Evolutionary conservation across 805 yeast genomes (phyloP).

Genomic region (Lachancea sp.): DNA sequence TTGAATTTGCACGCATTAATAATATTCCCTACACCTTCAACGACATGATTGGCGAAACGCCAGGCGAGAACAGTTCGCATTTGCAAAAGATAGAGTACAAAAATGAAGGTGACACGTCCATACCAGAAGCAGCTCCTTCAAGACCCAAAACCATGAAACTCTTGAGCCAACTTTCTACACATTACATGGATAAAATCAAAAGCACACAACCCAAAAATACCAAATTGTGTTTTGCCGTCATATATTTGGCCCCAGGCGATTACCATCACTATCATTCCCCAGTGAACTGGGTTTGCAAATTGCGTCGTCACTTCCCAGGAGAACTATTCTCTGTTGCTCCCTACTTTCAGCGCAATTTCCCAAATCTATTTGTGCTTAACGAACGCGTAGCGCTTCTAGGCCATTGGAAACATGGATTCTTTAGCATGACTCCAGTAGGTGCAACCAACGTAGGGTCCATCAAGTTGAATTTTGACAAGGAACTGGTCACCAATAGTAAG

Average conservation of each 20-base stretch:
- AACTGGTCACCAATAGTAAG: conserved; percentile 73
- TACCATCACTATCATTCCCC: conserved; percentile 97
- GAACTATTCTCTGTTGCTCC: conserved; percentile 96
- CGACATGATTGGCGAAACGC: conserved; percentile 52
- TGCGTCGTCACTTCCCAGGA: conserved; percentile 93
- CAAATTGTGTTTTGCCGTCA: conserved; percentile 77
- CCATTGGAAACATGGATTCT: conserved; percentile 94
- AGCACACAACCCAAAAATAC: conserved; percentile 38
- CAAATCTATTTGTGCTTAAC: conserved; percentile 81
- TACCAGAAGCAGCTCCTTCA: conserved; percentile 29
- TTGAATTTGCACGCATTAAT: conserved; percentile 70
- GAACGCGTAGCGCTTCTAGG: conserved; percentile 95
- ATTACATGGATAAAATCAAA: conserved; percentile 13
- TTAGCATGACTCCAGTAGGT: conserved; percentile 98
- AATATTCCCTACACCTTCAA: conserved; percentile 68
- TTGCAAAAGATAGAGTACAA: conserved; percentile 45
- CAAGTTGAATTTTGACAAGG: conserved; percentile 83
- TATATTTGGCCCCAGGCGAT: conserved; percentile 96
- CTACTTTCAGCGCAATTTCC: conserved; percentile 80
- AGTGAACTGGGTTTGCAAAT: conserved; percentile 87
- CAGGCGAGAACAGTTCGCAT: conserved; percentile 35
- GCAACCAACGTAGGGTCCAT: conserved; percentile 98
- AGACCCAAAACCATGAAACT: conserved; percentile 33
- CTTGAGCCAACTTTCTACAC: conserved; percentile 30
- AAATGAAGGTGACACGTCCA: conserved; percentile 65